These are phyloP conservation scores for Alliaria petiolata DNA, from an alignment of 345 rosid genomes.

Conservation along the genomic window DNA sequence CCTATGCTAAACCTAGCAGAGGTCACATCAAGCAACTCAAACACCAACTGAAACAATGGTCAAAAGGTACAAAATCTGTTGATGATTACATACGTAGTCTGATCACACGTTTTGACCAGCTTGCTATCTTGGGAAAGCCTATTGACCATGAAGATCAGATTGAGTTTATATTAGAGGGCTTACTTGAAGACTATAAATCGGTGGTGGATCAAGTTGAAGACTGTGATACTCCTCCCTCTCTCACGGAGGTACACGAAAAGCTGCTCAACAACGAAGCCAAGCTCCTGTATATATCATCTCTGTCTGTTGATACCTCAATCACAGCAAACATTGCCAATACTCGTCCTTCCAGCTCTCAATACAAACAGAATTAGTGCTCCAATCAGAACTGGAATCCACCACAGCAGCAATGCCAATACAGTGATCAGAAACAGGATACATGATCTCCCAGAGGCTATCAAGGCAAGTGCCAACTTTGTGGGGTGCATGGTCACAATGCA, in stretches of 20 bases:
- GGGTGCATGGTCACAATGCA: no score
- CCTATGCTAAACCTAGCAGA: rapidly evolving
- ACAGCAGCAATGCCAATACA: no score
- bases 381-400: no score
- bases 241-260: neutral
- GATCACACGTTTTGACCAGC: neutral
- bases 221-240: neutral
- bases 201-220: neutral
- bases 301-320: no score
- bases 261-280: neutral
- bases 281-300: no score
- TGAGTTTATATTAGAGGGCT: rapidly evolving
- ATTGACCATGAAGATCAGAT: neutral
- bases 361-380: no score
- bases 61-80: neutral
- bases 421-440: no score
- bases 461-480: no score
- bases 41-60: neutral
- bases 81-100: neutral
- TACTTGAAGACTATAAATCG: neutral
- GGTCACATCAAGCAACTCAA: neutral
- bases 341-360: no score
- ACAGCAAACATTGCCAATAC: no score
- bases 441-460: no score
- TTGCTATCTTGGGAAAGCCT: rapidly evolving